Base-by-base conservation (phyloP, 169 alveolate species). In the Plasmodium cynomolgi region DNA sequence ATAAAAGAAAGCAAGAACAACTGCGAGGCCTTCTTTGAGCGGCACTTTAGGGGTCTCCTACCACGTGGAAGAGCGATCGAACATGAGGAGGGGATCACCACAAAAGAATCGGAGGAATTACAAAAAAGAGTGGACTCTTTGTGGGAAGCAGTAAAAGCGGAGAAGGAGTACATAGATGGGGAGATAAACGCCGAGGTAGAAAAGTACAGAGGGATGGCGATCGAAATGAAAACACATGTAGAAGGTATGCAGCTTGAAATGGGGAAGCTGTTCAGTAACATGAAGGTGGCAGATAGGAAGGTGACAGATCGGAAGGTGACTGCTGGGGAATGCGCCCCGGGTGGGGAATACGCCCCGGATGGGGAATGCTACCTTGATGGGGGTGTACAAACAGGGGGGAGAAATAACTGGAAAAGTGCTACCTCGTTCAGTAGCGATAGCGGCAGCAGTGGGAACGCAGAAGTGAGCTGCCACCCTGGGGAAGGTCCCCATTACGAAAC, bases 151-250 rank as follows among this genome's bases (percentile, higher is more conserved):
- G 50, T 88, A 23, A 17, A 39, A 58, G 83, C 8, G 17, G 58
- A 79, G 34, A 88, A 88, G 50, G 44, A 3, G 33, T 26, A 80
- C 31, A 8, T 80, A 34, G 82, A 88, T 58, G 50, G 47, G 34
- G 72, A 88, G 20, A 88, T 88, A 56, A 88, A 62, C 31, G 47
- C 58, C 6, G 94, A 88, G 82, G 50, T 56, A 9, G 74, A 29
- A 62, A 23, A n/a, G 41, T 80, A 33, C 73, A 79, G 68, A 23
- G 90, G 73, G 73, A 88, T 56, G 31, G 47, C 29, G 1, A 0
- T 20, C 26, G 47, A 62, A 20, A 41, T 50, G 37, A 88, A 58
- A 39, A 58, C 44, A 17, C 41, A 74, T 31, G 29, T 37, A 1
- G 81, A 88, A 6, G 33, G 5, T 17, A 79, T 88, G 23, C 44